A percentile compares a stretch with the other conserved stretches of the same genome.
phyloP scores from a whole-genome alignment of 176 grass and related monocot genomes.

The Stipa capillata region DNA sequence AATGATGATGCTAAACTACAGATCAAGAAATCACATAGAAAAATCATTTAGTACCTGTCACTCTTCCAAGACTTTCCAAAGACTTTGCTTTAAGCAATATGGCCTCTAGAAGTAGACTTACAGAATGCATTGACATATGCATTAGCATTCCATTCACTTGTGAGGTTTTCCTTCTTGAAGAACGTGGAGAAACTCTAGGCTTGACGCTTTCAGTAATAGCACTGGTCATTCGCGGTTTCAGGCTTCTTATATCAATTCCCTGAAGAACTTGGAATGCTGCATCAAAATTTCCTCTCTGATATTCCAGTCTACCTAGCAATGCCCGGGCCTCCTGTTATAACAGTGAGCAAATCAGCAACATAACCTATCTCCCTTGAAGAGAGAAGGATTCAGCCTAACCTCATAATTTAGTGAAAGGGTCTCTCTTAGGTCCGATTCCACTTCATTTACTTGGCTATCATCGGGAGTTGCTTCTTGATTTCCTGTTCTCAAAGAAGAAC shows the following conservation, averaged over 20 bases:
- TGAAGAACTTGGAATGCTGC: slow-evolving; percentile 95
- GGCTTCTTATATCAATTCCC: slow-evolving; percentile 72
- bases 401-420: slow-evolving; percentile 97
- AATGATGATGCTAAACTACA: neutral
- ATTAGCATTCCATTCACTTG: slow-evolving; percentile 53
- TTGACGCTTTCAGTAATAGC: slow-evolving; percentile 66
- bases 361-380: slow-evolving; percentile 14
- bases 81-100: slow-evolving; percentile 92
- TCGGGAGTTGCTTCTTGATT: slow-evolving; percentile 58
- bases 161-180: slow-evolving; percentile 55
- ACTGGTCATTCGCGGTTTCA: slow-evolving; percentile 67
- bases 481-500: slow-evolving; percentile 46
- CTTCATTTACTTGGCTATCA: slow-evolving; percentile 83
- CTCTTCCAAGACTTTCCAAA: slow-evolving; percentile 56
- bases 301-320: slow-evolving; percentile 87
- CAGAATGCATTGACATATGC: slow-evolving; percentile 99
- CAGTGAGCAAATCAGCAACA: slow-evolving; percentile 11
- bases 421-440: slow-evolving; percentile 87
- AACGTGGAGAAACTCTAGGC: slow-evolving; percentile 43
- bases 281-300: slow-evolving; percentile 93
- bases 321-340: slow-evolving; percentile 79
- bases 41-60: slow-evolving; percentile 53
- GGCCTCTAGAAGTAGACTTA: slow-evolving; percentile 86
- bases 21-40: slow-evolving; percentile 4
- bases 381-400: slow-evolving; percentile 33